These are phyloP conservation scores for Sphaerobolus stellatus DNA, from an alignment of 1,284 basidiomycete genomes.

Conservation along the genomic window DNA sequence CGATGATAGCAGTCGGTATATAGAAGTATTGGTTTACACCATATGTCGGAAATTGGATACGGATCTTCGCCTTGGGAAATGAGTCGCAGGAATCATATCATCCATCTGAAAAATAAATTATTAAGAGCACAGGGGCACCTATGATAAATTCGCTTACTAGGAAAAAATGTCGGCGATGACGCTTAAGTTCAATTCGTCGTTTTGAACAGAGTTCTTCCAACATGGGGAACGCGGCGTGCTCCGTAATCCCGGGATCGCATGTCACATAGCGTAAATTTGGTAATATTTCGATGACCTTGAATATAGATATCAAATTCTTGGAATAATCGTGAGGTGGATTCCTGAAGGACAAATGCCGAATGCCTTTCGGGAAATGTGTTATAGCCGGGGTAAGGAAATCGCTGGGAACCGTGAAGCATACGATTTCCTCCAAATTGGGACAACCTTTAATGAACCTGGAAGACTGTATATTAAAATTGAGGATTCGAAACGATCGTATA, in stretches of 20 bases:
- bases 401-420: constrained; percentile 38
- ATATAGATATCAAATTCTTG: constrained; percentile 30
- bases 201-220: constrained; percentile 31
- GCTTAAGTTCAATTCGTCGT: constrained; percentile 34
- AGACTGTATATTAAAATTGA: constrained; percentile 34
- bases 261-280: constrained; percentile 39
- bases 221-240: constrained; percentile 23
- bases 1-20: too few relatives aligned
- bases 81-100: constrained; percentile 37
- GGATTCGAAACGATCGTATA: constrained; percentile 44
- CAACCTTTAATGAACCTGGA: constrained; percentile 38
- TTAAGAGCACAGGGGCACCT: not conserved
- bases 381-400: constrained; percentile 33
- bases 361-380: too few relatives aligned
- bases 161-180: too few relatives aligned
- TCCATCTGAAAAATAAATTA: constrained; percentile 33
- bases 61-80: constrained; percentile 41
- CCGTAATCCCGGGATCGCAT: constrained; percentile 31
- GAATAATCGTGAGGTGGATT: constrained; percentile 29
- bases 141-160: too few relatives aligned
- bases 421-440: constrained; percentile 41
- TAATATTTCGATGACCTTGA: constrained; percentile 33
- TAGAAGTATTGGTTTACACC: too few relatives aligned
- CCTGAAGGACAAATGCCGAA: constrained; percentile 43
- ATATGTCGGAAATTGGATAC: constrained; percentile 43